These are phyloP conservation scores for Blastocystis sp. DNA, from an alignment of 352 stramenopile species.

Conservation along the genomic window DNA sequence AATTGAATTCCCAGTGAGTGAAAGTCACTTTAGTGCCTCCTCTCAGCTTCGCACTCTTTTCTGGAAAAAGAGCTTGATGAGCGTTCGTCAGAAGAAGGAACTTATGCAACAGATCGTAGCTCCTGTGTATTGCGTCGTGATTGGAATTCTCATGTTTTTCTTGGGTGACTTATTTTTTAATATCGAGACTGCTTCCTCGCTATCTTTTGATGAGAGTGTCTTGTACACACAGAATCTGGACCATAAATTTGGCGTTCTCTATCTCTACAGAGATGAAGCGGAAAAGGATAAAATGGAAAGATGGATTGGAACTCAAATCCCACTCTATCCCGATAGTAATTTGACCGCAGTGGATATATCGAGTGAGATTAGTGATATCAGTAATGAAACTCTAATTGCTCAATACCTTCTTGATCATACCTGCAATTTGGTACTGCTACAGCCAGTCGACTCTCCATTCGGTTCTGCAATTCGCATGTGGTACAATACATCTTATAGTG, in stretches of 20 bases:
- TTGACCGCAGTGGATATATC: not conserved
- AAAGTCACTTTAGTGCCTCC: not conserved
- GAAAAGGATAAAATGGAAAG: not conserved
- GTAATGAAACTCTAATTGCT: not conserved
- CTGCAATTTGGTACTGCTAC: not conserved
- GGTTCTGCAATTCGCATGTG: not conserved
- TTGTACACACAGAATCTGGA: not conserved
- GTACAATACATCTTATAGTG: slow-evolving; percentile 47
- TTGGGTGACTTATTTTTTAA: not conserved
- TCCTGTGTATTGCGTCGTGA: not conserved
- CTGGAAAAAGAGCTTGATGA: slow-evolving; percentile 22
- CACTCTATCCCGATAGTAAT: not conserved
- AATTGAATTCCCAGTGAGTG: slow-evolving; percentile 20
- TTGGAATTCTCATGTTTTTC: slow-evolving; percentile 25
- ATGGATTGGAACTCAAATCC: not conserved
- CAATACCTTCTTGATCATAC: not conserved
- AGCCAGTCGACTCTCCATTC: not conserved
- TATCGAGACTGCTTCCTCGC: not conserved
- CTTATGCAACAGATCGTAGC: not conserved
- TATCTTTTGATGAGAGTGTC: not conserved
- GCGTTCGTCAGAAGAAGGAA: slow-evolving; percentile 47
- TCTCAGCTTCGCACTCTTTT: slow-evolving; percentile 5
- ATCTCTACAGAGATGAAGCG: not conserved
- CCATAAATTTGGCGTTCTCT: not conserved
- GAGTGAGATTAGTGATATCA: not conserved